Evolutionary conservation across 768 basidiomycete species (phyloP).

Genomic region (Lanmaoa rubissima): DNA sequence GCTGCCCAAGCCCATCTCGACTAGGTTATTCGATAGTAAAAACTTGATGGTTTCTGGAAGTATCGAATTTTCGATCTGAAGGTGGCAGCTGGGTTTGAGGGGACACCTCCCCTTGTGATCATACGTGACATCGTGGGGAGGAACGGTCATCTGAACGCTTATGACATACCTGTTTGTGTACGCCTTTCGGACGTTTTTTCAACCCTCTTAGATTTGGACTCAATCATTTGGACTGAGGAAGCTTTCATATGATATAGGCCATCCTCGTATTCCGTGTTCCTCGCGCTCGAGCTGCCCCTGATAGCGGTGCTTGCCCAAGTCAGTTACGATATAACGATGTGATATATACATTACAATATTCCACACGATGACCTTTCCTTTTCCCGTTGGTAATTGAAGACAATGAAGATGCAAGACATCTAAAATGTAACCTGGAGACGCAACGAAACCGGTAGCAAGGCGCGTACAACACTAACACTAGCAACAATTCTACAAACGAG

Average conservation of each 20-base stretch:
- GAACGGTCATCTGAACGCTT: conserved; percentile 15
- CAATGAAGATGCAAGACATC: conserved; percentile 4
- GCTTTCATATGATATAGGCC: conserved; percentile 23
- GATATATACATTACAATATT: conserved; percentile 30
- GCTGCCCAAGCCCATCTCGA: conserved; percentile 33
- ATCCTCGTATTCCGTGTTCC: conserved; percentile 14
- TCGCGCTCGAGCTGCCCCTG: conserved; percentile 4
- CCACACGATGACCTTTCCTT: neutral
- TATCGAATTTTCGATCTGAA: neutral
- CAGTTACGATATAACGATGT: conserved; percentile 28
- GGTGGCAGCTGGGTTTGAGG: neutral
- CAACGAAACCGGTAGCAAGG: neutral
- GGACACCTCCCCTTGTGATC: conserved; percentile 3
- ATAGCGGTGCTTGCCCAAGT: conserved; percentile 9
- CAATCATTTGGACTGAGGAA: conserved; percentile 19
- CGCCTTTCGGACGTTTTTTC: conserved; percentile 25
- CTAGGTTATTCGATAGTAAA: conserved; percentile 29
- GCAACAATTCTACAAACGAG: conserved; percentile 17
- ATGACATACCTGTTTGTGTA: conserved; percentile 19
- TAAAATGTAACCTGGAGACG: neutral
- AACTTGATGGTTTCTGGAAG: conserved; percentile 11
- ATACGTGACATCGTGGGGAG: neutral
- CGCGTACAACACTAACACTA: neutral
- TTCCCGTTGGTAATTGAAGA: conserved; percentile 8
- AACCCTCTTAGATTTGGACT: conserved; percentile 29